Conservation (phyloP, 345 rosid genomes). For the Brassica juncea region DNA sequence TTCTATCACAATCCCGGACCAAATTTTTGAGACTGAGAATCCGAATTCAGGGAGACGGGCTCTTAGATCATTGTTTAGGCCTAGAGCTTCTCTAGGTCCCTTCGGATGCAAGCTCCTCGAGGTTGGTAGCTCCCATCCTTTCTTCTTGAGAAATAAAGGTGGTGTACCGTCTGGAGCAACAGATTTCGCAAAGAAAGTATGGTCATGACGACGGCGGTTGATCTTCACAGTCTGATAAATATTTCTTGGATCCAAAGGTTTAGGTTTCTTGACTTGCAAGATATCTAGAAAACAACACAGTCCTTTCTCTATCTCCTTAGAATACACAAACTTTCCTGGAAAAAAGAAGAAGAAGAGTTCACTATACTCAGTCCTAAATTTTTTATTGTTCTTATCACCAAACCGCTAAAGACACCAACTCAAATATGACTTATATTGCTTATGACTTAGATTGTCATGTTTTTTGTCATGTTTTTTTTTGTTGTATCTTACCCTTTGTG, state of each 20-base stretch:
- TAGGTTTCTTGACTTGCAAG: conserved; percentile 56
- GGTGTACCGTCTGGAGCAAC: conserved; percentile 60
- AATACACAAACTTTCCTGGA: conserved; percentile 59
- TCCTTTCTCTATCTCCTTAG: conserved; percentile 56
- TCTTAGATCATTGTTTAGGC: conserved; percentile 60
- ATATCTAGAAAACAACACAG: conserved; percentile 51
- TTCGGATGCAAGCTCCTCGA: conserved; percentile 40
- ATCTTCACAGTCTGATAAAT: conserved; percentile 61
- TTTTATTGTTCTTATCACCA: background rate
- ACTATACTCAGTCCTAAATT: background rate
- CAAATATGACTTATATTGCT: background rate
- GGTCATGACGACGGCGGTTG: conserved; percentile 45
- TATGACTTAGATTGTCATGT: background rate
- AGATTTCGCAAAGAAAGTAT: conserved; percentile 56
- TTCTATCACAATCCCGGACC: conserved; percentile 45
- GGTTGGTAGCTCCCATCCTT: conserved; percentile 60
- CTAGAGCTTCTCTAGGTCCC: conserved; percentile 60
- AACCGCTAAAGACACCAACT: background rate
- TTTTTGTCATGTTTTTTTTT: background rate
- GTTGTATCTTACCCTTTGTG: conserved; percentile 55
- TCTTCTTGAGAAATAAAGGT: conserved; percentile 54
- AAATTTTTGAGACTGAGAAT: conserved; percentile 45
- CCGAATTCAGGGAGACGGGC: conserved; percentile 51
- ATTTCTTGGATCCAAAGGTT: conserved; percentile 61
- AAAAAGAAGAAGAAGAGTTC: conserved; percentile 5